phyloP scores from a whole-genome alignment of 352 stramenopile species.

The Peronosclerospora sorghi region DNA sequence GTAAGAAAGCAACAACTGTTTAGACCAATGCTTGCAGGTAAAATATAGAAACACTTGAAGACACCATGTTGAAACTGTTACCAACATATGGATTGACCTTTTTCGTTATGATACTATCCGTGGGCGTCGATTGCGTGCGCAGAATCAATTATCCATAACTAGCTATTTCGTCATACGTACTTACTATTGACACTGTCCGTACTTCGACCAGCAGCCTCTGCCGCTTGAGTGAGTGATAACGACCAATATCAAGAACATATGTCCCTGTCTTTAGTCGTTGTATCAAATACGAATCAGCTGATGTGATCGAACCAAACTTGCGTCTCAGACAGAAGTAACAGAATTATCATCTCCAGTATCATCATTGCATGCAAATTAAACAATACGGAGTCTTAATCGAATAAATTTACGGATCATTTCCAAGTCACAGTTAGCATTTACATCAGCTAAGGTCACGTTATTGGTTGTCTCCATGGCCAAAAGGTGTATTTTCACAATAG shows the following conservation, averaged over 20 bases:
- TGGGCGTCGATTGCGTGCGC: slow-evolving; percentile 31
- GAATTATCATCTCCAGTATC: slow-evolving; percentile 51
- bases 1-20: no score
- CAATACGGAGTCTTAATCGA: slow-evolving; percentile 28
- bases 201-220: slow-evolving; percentile 24
- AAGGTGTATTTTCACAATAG: slow-evolving; percentile 53
- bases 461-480: slow-evolving; percentile 48
- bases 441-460: slow-evolving; percentile 28
- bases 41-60: slow-evolving; percentile 32
- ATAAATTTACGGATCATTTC: slow-evolving; percentile 51
- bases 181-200: slow-evolving; percentile 33
- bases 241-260: slow-evolving; percentile 48
- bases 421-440: slow-evolving; percentile 64
- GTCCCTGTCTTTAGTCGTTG: slow-evolving; percentile 26
- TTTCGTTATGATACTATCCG: slow-evolving; percentile 14
- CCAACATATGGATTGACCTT: slow-evolving; percentile 56
- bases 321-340: slow-evolving; percentile 20
- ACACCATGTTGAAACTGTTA: slow-evolving; percentile 35
- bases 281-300: slow-evolving; percentile 56
- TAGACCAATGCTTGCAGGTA: slow-evolving; percentile 32
- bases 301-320: slow-evolving; percentile 39
- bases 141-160: slow-evolving; percentile 66
- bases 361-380: slow-evolving; percentile 50
- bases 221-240: slow-evolving; percentile 36
- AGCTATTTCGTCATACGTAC: slow-evolving; percentile 37